phyloP scores from a whole-genome alignment of 768 basidiomycete genomes.

The Tylopilus rubrobrunneus region DNA sequence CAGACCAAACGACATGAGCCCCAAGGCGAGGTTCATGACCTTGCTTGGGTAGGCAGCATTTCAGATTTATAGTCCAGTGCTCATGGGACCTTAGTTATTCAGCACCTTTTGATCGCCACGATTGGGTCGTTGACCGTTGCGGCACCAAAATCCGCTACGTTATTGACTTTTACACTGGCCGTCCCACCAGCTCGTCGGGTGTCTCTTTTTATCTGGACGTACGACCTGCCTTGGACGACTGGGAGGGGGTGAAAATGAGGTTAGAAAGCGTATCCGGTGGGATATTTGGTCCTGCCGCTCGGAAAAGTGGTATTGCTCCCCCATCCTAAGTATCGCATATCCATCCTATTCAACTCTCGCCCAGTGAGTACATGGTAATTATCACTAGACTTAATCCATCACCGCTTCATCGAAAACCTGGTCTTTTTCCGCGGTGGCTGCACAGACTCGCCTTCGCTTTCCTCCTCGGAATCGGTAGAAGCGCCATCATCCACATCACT shows the following conservation, averaged over 20 bases:
- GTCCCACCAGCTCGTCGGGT: constrained; percentile 42
- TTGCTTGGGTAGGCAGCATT: constrained; percentile 70
- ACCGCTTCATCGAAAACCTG: constrained; percentile 48
- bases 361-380: constrained; percentile 13
- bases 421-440: constrained; percentile 52
- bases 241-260: constrained; percentile 91
- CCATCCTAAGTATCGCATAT: constrained; percentile 16
- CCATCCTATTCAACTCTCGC: neutral
- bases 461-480: constrained; percentile 39
- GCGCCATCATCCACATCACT: constrained; percentile 51
- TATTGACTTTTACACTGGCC: constrained; percentile 97
- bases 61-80: neutral
- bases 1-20: constrained; percentile 71
- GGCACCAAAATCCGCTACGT: constrained; percentile 88
- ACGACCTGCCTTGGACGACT: constrained; percentile 88
- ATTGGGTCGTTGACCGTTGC: constrained; percentile 95
- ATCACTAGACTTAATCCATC: constrained; percentile 6
- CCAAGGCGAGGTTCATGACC: constrained; percentile 77
- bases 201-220: constrained; percentile 93
- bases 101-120: constrained; percentile 93
- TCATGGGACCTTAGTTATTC: constrained; percentile 61
- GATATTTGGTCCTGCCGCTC: constrained; percentile 27
- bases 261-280: constrained; percentile 50
- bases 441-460: constrained; percentile 47
- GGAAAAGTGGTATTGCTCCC: constrained; percentile 15